Evolutionary conservation across 1,284 basidiomycete genomes (phyloP), one percentile per base, ranked within the genome.

Genomic region (Kalmanozyma brasiliensis): DNA sequence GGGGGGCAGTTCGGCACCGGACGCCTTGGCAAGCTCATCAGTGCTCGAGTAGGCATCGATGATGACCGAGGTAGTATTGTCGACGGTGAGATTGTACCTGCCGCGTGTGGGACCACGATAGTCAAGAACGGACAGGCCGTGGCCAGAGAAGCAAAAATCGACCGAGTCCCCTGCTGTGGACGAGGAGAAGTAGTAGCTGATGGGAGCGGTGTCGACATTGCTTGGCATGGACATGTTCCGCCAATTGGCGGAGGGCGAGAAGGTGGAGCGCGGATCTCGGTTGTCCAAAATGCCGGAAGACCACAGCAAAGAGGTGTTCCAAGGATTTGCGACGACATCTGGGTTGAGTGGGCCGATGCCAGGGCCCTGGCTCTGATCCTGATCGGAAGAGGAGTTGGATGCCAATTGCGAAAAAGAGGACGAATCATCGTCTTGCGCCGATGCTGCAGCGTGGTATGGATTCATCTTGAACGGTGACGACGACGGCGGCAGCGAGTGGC

Each of bases 241-340:
- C 57, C 57, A 65, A 17, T 49, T 46, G 26, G 38, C 22, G 7
- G 40, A 14, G 9, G 67, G 52, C 49, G 35, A 61, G 22, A 70
- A 67, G 48, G 55, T 61, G 24, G 58, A 67, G 22, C 29, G 52
- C 4, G 64, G 64, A 49, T 67, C 64, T 19, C 45, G n/a, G 24
- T 67, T 60, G 45, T 66, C 57, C n/a, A 52, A 13, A 37, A 66
- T 60, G 16, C 63, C 63, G 11, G 19, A 34, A 1, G 63, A 66
- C 63, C 63, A 66, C 30, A 66, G 64, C 19, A 67, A 40, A 3
- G 64, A 67, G 5, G 64, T 67, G 32, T 67, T 67, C 52, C 52
- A 67, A 8, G 64, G 64, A 30, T 67, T 67, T n/a, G 64, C 64
- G 17, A 67, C 58, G 16, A 67, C 58, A 26, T 67, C 58, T 8